Base-by-base conservation (phyloP, 2,329 filamentous ascomycete genomes). In the Basipetospora chlamydospora region DNA sequence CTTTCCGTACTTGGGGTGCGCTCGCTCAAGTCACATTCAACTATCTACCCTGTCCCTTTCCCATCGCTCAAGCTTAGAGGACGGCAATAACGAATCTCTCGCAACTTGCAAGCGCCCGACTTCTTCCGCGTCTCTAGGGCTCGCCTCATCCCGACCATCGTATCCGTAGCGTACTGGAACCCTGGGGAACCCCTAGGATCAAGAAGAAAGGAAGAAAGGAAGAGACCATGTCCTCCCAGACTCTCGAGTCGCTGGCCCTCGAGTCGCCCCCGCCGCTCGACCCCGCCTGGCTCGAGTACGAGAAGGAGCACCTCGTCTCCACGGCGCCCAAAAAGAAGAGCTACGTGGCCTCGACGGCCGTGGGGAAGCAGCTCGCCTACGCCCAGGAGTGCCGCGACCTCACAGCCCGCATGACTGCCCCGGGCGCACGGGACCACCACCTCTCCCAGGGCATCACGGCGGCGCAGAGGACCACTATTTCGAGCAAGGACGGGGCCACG, bases 291-390 rank as follows among this genome's bases (percentile, higher is more conserved):
- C 39, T 61, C 7, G 47, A 49, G 17, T 52, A 57, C 43, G 60
- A 65, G 42, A 40, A 52, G 20, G 44, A 50, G 10, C 41, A 43
- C 44, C 38, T 35, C 39, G 37, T 43, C 44, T 47, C 46, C 42
- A 43, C 47, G 37, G 44, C 46, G 17, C 37, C 45, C 11, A 31
- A 32, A 11, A 44, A 56, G 17, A 46, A 46, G 4, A 39, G 40
- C 5, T 49, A 49, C n/a, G 49, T 50, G 23, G 47, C 46, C 22
- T 42, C 53, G 13, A 47, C 46, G 8, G 44, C 47, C 5, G 32
- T 55, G 16, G 50, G 52, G 20, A 54, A 55, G 30, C 62, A 64
- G 41, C 48, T 51, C 7, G 32, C 50, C 29, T 67, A 66, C 44
- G 59, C 56, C 3, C 44, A 50, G 23, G 52, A 58, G 26, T 63